Base-by-base conservation (phyloP, 1,284 basidiomycete species). In the Cryptococcus hybrid region DNA sequence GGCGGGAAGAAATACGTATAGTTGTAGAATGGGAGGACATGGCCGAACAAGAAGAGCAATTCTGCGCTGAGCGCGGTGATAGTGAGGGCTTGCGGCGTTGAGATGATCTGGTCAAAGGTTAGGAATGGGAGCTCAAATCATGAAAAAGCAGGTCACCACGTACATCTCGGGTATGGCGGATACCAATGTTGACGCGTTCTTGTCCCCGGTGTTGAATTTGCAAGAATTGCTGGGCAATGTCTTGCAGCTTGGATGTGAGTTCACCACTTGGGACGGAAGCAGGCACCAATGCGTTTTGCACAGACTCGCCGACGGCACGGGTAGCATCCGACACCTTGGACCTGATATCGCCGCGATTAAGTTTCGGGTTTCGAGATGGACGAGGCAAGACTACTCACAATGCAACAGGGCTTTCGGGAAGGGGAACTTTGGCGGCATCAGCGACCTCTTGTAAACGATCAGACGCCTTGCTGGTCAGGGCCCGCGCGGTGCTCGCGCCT, bases 1-100 rank as follows among this genome's bases (percentile, higher is more conserved):
- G 74, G 73, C 0, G 73, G 74, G 67, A 75, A 76, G 56, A 57
- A 65, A 51, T 71, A 46, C 7, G 71, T 69, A 55, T 72, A 64
- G 53, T 69, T 65, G 60, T 71, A 69, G 51, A 64, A 73, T 44
- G 73, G 71, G 2, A 70, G 56, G 30, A 77, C 64, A 54, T 71
- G 63, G 43, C 42, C 15, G 48, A 75, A 64, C 57, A 77, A 64
- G 56, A 68, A 62, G 5, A 66, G 43, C 30, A 69, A 59, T 59
- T 76, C 75, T 55, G 72, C 44, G 1, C 59, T 51, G 13, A 74
- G 45, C 8, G 72, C 61, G 5, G 67, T 56, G 18, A 58, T 49
- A 44, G 74, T 59, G 24, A 76, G 59, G 37, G 64, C 62, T 36
- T 64, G 49, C 2, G 74, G 69, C 8, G 57, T 56, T 7, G 73